Conservation (phyloP, 1,284 basidiomycete species). For the Puccinia brachypodii region DNA sequence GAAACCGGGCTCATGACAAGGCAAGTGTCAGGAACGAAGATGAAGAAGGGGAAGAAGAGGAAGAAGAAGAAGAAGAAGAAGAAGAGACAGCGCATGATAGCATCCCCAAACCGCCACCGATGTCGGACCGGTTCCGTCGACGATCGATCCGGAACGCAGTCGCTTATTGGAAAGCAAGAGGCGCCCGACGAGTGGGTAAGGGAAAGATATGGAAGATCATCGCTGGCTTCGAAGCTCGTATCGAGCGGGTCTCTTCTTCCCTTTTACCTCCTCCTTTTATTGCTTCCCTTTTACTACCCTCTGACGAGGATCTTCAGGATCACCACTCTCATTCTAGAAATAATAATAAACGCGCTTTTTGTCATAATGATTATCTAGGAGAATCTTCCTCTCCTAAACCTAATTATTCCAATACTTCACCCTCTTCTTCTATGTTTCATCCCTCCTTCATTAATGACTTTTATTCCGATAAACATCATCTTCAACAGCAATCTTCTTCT, state of each 20-base stretch:
- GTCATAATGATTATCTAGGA: not conserved
- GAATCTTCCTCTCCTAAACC: not conserved
- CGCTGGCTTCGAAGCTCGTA: not conserved
- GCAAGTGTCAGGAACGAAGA: not conserved
- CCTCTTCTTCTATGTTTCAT: not conserved
- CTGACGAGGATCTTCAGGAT: not conserved
- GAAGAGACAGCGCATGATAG: not conserved
- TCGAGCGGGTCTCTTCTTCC: not conserved
- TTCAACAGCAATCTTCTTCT: not conserved
- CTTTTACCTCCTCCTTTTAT: not conserved
- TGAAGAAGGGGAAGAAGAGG: not conserved
- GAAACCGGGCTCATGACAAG: not conserved
- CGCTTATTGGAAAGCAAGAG: not conserved
- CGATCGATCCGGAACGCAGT: not conserved
- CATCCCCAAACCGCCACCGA: not conserved
- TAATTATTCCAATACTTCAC: not conserved
- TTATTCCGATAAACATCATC: not conserved
- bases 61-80: not conserved
- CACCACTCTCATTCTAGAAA: no score
- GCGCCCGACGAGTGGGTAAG: not conserved
- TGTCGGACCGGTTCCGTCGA: not conserved
- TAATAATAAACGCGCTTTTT: not conserved
- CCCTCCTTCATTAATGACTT: constrained; percentile 8
- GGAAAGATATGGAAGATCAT: constrained; percentile 3
- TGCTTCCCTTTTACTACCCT: not conserved